Evolutionary conservation across 495 filamentous ascomycete species (phyloP).

Genomic region (Talaromyces thailandensis): DNA sequence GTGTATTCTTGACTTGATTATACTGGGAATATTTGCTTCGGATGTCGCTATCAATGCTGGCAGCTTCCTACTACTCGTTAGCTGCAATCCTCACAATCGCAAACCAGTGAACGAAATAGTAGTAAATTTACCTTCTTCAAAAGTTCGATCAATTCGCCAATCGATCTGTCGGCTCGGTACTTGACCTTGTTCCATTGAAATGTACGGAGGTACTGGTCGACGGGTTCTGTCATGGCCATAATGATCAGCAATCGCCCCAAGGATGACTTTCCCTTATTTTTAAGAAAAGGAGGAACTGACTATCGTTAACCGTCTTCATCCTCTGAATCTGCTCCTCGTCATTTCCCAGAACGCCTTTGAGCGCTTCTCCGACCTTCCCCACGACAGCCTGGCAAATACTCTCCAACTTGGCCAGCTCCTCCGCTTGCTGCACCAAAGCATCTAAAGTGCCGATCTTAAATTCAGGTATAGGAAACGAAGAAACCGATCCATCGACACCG

Average conservation of each 20-base stretch:
- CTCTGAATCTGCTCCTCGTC: conserved; percentile 74
- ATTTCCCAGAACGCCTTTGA: conserved; percentile 69
- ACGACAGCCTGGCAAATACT: conserved; percentile 71
- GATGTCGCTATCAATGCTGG: conserved; percentile 87
- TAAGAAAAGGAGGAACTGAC: conserved; percentile 39
- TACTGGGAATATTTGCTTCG: conserved; percentile 89
- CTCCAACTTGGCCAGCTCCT: conserved; percentile 87
- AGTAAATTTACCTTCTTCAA: conserved; percentile 61
- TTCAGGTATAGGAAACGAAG: conserved; percentile 74
- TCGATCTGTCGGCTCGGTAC: conserved; percentile 82
- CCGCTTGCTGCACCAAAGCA: conserved; percentile 91
- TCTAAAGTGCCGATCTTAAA: conserved; percentile 98
- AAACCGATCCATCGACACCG: conserved; percentile 61
- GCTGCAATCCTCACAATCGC: neutral
- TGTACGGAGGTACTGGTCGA: conserved; percentile 79
- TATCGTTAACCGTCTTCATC: conserved; percentile 93
- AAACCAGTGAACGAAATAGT: neutral
- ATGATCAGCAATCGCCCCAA: conserved; percentile 1
- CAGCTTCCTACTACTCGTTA: conserved; percentile 52
- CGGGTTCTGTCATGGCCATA: conserved; percentile 55
- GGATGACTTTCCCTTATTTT: neutral
- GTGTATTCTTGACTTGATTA: conserved; percentile 75
- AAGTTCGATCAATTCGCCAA: conserved; percentile 75
- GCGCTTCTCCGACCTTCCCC: conserved; percentile 76
- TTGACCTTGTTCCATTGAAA: conserved; percentile 97